phyloP scores from a whole-genome alignment of 2,329 filamentous ascomycete species.

The Venturia effusa region DNA sequence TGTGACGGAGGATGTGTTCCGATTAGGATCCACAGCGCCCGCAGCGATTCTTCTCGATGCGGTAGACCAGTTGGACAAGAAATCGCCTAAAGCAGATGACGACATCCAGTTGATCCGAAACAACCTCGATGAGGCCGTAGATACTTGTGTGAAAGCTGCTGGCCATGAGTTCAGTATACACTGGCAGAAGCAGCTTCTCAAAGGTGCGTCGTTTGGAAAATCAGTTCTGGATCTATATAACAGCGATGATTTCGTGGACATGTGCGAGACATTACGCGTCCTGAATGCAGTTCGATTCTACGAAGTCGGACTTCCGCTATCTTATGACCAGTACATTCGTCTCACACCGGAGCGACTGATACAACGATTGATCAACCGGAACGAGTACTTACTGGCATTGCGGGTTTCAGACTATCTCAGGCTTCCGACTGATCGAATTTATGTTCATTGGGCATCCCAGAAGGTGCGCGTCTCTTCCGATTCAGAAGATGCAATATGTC shows the following conservation, averaged over 20 bases:
- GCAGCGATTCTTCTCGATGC: conserved; percentile 91
- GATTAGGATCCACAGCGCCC: conserved; percentile 75
- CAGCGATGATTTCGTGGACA: conserved; percentile 97
- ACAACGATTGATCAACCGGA: conserved; percentile 71
- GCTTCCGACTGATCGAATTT: conserved; percentile 78
- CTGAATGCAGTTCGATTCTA: conserved; percentile 89
- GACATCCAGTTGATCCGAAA: conserved; percentile 90
- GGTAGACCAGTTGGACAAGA: conserved; percentile 78
- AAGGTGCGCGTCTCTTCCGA: conserved; percentile 80
- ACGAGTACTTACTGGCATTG: conserved; percentile 83
- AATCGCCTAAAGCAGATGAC: conserved; percentile 94
- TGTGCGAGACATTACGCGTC: conserved; percentile 88
- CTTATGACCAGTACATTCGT: conserved; percentile 87
- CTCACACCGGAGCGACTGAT: conserved; percentile 86
- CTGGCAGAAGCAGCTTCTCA: conserved; percentile 94
- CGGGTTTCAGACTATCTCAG: conserved; percentile 80
- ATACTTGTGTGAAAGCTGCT: conserved; percentile 85
- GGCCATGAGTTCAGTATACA: conserved; percentile 82
- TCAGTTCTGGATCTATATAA: conserved; percentile 95
- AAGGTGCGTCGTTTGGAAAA: conserved; percentile 94
- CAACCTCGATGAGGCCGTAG: conserved; percentile 83
- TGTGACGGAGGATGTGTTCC: conserved; percentile 80
- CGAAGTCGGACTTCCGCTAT: conserved; percentile 78
- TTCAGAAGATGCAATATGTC: conserved; percentile 80
- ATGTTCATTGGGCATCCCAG: conserved; percentile 92